phyloP scores from a whole-genome alignment of 2,329 filamentous ascomycete genomes.

The Myriosclerotinia scirpicola region DNA sequence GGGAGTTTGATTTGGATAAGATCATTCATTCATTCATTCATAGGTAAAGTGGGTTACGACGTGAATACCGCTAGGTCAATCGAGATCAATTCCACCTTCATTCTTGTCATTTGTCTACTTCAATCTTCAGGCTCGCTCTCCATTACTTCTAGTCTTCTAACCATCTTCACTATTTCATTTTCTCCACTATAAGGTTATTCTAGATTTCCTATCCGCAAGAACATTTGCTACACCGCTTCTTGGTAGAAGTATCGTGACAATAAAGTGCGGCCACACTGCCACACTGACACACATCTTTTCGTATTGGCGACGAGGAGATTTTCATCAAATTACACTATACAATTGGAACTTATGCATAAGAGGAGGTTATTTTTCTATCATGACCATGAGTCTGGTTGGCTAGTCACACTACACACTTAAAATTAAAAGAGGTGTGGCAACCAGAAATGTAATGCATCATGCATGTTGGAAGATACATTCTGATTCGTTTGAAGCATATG shows the following conservation, averaged over 20 bases:
- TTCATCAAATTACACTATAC: conserved; percentile 1
- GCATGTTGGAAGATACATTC: background rate
- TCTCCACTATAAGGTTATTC: background rate
- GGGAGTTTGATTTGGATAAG: background rate
- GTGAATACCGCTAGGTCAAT: background rate
- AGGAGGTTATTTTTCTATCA: background rate
- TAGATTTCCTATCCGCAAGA: background rate
- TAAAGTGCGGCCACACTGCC: background rate
- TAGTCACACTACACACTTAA: conserved; percentile 2
- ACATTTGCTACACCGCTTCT: conserved; percentile 15
- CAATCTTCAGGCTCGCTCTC: background rate
- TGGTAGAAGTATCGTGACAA: background rate
- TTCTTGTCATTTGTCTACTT: background rate
- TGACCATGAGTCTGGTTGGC: conserved; percentile 19
- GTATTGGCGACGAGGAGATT: background rate
- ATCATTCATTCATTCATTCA: background rate
- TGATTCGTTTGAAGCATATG: conserved; percentile 20
- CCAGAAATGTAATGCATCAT: conserved; percentile 6
- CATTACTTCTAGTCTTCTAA: conserved; percentile 5
- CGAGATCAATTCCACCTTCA: background rate
- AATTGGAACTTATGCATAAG: conserved; percentile 3
- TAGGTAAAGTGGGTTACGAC: background rate
- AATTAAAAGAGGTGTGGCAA: conserved; percentile 13
- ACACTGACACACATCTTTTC: background rate
- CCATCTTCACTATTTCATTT: background rate